Conservation (phyloP, 306 rosid genomes). For the Sechiopsis laciniata region DNA sequence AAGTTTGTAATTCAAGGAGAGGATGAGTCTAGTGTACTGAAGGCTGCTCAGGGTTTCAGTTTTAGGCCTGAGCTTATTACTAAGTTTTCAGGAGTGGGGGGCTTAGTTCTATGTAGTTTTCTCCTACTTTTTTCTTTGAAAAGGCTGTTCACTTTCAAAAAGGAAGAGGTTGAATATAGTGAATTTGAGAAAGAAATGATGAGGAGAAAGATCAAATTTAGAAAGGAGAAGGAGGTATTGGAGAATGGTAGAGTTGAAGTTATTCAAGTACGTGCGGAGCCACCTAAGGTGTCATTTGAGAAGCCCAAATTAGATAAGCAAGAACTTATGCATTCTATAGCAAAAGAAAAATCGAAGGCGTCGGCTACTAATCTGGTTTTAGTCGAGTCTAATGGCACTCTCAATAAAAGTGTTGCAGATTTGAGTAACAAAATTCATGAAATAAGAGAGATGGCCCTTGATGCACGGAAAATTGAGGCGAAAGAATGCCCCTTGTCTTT, state of each 20-base stretch:
- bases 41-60: constrained; percentile 38
- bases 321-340: constrained; percentile 46
- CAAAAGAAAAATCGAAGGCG: constrained; percentile 39
- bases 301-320: constrained; percentile 70
- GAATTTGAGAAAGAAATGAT: constrained; percentile 70
- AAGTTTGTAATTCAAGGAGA: constrained; percentile 61
- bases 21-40: constrained; percentile 41
- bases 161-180: constrained; percentile 41
- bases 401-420: constrained; percentile 22
- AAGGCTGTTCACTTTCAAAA: constrained; percentile 44
- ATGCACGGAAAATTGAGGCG: constrained; percentile 45
- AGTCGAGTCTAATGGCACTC: constrained; percentile 27
- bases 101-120: constrained; percentile 45
- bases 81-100: constrained; percentile 46
- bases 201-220: constrained; percentile 76
- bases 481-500: constrained; percentile 26
- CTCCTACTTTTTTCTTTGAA: constrained; percentile 58
- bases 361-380: constrained; percentile 31
- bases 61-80: constrained; percentile 39
- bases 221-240: constrained; percentile 48
- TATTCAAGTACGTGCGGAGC: constrained; percentile 39
- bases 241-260: constrained; percentile 53
- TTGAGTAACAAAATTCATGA: constrained; percentile 52
- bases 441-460: constrained; percentile 56
- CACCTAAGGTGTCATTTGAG: constrained; percentile 24